Evolutionary conservation across 176 grass and related monocot species (phyloP).

Genomic region (Aegilops longissima): DNA sequence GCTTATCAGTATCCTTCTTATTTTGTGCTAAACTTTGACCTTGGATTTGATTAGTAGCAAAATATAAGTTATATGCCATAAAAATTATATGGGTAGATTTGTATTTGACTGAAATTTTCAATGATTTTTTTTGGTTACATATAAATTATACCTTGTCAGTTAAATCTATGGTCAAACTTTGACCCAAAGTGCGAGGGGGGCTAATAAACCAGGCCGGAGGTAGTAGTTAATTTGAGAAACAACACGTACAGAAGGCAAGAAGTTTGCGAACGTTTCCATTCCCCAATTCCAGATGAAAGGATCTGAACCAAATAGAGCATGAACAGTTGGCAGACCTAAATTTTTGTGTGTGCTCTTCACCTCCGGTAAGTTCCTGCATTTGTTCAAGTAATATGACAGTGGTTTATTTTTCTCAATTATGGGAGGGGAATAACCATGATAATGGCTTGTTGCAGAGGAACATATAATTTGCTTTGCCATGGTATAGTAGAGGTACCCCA

Average conservation of each 20-base stretch:
- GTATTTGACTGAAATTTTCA: too few relatives aligned
- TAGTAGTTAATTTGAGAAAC: not conserved
- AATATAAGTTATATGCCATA: too few relatives aligned
- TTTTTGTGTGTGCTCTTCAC: slow-evolving; percentile 68
- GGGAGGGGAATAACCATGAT: not conserved
- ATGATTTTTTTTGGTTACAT: too few relatives aligned
- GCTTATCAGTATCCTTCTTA: too few relatives aligned
- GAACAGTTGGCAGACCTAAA: slow-evolving; percentile 76
- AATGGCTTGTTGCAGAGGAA: not conserved
- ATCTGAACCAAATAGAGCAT: slow-evolving; percentile 78
- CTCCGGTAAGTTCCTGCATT: slow-evolving; percentile 88
- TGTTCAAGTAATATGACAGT: not conserved
- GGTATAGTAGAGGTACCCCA: not conserved
- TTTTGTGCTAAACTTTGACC: too few relatives aligned
- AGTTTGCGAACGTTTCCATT: slow-evolving; percentile 76
- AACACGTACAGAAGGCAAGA: slow-evolving; percentile 59
- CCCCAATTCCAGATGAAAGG: slow-evolving; percentile 97
- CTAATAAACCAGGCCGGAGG: too few relatives aligned
- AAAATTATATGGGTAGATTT: too few relatives aligned
- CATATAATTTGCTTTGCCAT: not conserved
- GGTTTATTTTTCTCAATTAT: not conserved
- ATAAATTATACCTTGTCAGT: too few relatives aligned
- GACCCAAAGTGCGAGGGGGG: too few relatives aligned
- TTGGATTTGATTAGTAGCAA: too few relatives aligned
- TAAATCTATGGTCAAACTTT: too few relatives aligned